A percentile compares a stretch with the other conserved stretches of the same genome.
Evolutionary conservation across 495 filamentous ascomycete species (phyloP).

Genomic region (Staphylotrichum longicolle): DNA sequence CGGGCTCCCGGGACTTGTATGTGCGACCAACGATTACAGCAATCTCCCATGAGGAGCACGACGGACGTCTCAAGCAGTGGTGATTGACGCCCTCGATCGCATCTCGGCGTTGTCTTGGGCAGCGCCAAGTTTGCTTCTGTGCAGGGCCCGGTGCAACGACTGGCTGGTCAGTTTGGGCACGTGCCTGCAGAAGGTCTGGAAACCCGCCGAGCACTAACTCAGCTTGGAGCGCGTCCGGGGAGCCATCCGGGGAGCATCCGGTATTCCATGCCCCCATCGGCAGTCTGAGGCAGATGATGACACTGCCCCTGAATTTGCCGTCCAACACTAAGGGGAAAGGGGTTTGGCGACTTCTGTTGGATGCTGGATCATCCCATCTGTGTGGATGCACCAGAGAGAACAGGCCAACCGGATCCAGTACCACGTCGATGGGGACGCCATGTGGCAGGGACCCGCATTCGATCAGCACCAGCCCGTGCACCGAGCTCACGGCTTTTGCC

Average conservation of each 20-base stretch:
- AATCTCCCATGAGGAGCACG: too few relatives aligned
- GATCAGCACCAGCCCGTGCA: neutral
- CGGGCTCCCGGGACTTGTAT: neutral
- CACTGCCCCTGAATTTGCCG: slow-evolving; percentile 6
- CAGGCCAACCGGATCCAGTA: slow-evolving; percentile 21
- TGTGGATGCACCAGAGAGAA: neutral
- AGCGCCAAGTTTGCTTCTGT: too few relatives aligned
- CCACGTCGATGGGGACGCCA: slow-evolving; percentile 15
- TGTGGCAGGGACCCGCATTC: slow-evolving; percentile 17
- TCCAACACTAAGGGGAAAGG: neutral
- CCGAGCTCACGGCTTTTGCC: neutral
- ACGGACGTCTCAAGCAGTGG: too few relatives aligned
- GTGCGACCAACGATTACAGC: neutral
- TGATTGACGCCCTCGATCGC: too few relatives aligned
- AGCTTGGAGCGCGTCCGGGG: too few relatives aligned
- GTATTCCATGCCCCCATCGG: neutral
- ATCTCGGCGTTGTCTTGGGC: too few relatives aligned
- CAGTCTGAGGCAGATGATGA: neutral
- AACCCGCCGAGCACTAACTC: too few relatives aligned
- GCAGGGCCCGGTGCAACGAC: too few relatives aligned
- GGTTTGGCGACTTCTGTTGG: neutral
- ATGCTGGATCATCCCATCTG: slow-evolving; percentile 7
- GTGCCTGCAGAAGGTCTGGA: too few relatives aligned
- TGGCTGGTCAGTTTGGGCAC: too few relatives aligned
- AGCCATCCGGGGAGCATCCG: slow-evolving; percentile 6